Base-by-base conservation (phyloP, 108 stramenopile species). In the Discostella pseudostelligera region DNA sequence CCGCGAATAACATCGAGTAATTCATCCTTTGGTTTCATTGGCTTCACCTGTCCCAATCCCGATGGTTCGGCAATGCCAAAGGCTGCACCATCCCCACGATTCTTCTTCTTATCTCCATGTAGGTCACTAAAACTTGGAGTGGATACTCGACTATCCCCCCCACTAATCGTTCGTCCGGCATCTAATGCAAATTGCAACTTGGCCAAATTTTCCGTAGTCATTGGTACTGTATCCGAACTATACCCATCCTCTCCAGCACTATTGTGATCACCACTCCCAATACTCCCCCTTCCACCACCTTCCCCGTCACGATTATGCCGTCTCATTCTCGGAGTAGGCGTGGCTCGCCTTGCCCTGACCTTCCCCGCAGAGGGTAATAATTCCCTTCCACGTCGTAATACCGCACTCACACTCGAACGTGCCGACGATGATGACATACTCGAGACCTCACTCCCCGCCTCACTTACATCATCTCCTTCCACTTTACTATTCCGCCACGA, bases 1-100 rank as follows among this genome's bases (percentile, higher is more conserved):
- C 87, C 88, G 12, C 88, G 81, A 73, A 92, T 92, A 25, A 92
- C 86, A 62, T 89, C 90, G 3, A 89, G 81, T 29, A 92, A 56
- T 59, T 92, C 90, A 62, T 92, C 90, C 59, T 90, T 93, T 12
- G 91, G 87, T 77, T 81, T 81, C 69, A 84, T 70, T 13, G 79
- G 80, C 46, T 83, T 74, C 1, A 70, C 75, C 40, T 73, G 59
- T 26, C 78, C 73, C 12, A 74, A 21, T 10, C 39, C 62, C 20
- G 62, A 44, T 28, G 53, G 32, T 7, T 54, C 32, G 13, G 40
- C 55, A 20, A 62, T 58, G 37, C 53, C 56, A 45, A 62, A 49
- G 1, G 64, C 24, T 12, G 66, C 24, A 4, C 59, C 60, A 42
- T 55, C 44, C 10, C 57, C 72, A 22, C 44, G 37, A 39, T 65